These are phyloP conservation scores for Suillus weaverae DNA, from an alignment of 768 basidiomycete species.

Conservation along the genomic window DNA sequence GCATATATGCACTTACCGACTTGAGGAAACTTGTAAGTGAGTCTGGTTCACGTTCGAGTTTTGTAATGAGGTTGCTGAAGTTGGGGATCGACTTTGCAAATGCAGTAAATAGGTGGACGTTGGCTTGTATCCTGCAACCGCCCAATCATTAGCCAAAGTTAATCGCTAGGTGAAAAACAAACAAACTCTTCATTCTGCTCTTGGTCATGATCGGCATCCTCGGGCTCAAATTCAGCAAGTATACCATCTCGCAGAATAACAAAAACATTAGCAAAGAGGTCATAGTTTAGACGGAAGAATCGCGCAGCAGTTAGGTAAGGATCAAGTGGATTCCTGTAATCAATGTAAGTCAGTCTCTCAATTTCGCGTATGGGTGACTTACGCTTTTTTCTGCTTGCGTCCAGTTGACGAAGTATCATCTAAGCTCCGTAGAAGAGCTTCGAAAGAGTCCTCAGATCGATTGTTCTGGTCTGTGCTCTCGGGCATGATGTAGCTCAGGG, in stretches of 20 bases:
- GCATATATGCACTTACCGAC: constrained; percentile 5
- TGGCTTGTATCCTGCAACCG: not conserved
- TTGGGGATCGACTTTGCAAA: not conserved
- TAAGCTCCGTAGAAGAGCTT: not conserved
- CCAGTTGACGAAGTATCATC: not conserved
- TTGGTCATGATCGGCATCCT: not conserved
- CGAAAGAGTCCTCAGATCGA: not conserved
- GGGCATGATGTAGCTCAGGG: not conserved
- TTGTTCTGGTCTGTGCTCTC: not conserved
- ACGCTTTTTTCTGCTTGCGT: not conserved
- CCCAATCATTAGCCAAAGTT: not conserved
- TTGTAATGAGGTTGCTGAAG: not conserved
- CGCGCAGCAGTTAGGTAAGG: not conserved
- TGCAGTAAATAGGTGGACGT: not conserved
- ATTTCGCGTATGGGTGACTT: not conserved
- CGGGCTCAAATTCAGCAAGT: not conserved
- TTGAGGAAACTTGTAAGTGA: not conserved
- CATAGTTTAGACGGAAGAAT: not conserved
- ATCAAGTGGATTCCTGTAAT: not conserved
- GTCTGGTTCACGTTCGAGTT: not conserved
- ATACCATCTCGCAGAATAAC: not conserved
- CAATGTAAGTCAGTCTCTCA: not conserved
- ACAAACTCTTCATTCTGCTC: not conserved
- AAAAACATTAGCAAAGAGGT: not conserved
- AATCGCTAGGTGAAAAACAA: not conserved